A percentile compares a stretch with the other conserved stretches of the same genome.
phyloP scores from a whole-genome alignment of 257 asterid species.

The Scutellaria minor region DNA sequence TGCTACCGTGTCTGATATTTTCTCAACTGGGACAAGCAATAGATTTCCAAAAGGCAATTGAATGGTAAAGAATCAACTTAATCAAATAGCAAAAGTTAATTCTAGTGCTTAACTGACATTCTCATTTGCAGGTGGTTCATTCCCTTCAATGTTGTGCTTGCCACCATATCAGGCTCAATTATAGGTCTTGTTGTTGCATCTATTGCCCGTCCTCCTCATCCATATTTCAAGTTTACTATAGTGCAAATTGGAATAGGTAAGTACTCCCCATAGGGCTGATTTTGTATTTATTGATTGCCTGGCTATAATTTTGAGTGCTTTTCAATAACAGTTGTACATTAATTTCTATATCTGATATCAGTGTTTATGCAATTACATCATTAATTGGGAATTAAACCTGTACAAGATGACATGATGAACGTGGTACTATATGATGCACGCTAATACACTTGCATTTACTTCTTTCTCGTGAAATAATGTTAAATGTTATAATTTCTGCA shows the following conservation, averaged over 20 bases:
- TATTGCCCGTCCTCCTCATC: slow-evolving; percentile 80
- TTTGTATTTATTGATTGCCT: slow-evolving; percentile 16
- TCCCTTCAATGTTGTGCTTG: slow-evolving; percentile 83
- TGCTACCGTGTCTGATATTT: slow-evolving; percentile 95
- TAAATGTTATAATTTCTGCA: slow-evolving; percentile 4
- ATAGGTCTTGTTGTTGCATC: slow-evolving; percentile 80
- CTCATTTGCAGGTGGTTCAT: slow-evolving; percentile 90
- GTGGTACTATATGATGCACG: not conserved
- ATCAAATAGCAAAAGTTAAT: not conserved
- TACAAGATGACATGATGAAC: not conserved
- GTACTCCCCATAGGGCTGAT: slow-evolving; percentile 10
- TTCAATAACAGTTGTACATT: not conserved
- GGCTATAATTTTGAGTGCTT: not conserved
- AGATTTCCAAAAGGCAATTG: slow-evolving; percentile 67
- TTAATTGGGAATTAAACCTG: not conserved
- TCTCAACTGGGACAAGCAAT: slow-evolving; percentile 96
- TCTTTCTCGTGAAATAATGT: slow-evolving; percentile 13
- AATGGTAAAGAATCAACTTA: slow-evolving; percentile 57
- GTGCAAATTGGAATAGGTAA: slow-evolving; percentile 93
- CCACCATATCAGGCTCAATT: slow-evolving; percentile 84
- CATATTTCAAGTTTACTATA: slow-evolving; percentile 86
- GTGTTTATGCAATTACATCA: slow-evolving; percentile 17
- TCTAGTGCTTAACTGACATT: slow-evolving; percentile 31
- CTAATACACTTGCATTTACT: not conserved
- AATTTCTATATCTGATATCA: not conserved